phyloP scores from a whole-genome alignment of 2,329 filamentous ascomycete genomes.

The Pseudogymnoascus sp. region DNA sequence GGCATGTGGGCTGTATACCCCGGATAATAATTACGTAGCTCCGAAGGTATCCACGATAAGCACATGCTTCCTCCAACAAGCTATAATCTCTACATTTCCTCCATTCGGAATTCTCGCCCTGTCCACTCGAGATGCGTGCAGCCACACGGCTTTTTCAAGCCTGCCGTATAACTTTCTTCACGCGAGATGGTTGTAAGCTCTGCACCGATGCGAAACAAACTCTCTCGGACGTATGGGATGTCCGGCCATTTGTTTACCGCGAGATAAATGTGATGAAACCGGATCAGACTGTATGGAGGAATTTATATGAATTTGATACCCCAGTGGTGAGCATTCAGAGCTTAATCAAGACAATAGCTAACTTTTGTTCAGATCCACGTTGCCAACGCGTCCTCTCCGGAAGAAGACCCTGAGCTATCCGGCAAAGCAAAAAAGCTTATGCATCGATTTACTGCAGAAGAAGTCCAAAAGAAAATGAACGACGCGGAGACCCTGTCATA shows the following conservation, averaged over 20 bases:
- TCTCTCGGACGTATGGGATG: slow-evolving; percentile 60
- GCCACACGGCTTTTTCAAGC: slow-evolving; percentile 44
- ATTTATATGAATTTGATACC: slow-evolving; percentile 73
- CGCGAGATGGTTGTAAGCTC: slow-evolving; percentile 61
- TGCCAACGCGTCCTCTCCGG: slow-evolving; percentile 45
- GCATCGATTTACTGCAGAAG: slow-evolving; percentile 63
- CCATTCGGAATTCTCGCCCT: neutral
- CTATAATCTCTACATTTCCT: neutral
- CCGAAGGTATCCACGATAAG: slow-evolving; percentile 8
- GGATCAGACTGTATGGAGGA: slow-evolving; percentile 57
- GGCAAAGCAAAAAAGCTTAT: slow-evolving; percentile 63
- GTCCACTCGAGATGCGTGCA: slow-evolving; percentile 38
- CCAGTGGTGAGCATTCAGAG: slow-evolving; percentile 53
- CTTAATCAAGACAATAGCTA: neutral
- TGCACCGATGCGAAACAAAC: slow-evolving; percentile 62
- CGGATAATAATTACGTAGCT: slow-evolving; percentile 9
- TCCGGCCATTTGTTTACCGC: slow-evolving; percentile 57
- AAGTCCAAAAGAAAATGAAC: slow-evolving; percentile 64
- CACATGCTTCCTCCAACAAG: neutral
- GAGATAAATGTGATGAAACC: slow-evolving; percentile 63
- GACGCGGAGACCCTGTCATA: slow-evolving; percentile 31
- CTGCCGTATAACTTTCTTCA: slow-evolving; percentile 67
- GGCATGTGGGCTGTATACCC: neutral
- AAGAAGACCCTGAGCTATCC: slow-evolving; percentile 46
- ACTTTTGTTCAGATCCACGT: slow-evolving; percentile 46